phyloP scores from a whole-genome alignment of 345 rosid species.

The Populus tremula region DNA sequence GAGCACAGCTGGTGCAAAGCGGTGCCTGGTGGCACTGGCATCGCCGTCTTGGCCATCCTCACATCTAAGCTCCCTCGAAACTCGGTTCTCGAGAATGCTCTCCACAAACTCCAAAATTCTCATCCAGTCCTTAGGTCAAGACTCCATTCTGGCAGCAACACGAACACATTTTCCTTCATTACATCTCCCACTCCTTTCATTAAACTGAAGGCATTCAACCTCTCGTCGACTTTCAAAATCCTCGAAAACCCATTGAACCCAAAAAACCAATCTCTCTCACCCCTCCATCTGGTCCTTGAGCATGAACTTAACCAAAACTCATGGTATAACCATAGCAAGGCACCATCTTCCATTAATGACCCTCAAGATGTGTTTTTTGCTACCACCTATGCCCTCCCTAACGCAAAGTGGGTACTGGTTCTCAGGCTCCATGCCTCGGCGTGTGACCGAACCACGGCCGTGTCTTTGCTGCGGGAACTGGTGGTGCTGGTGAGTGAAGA shows the following conservation, averaged over 20 bases:
- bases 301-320: conserved; percentile 45
- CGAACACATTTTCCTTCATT: conserved; percentile 22
- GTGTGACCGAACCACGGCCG: conserved; percentile 40
- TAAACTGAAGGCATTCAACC: conserved; percentile 19
- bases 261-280: conserved; percentile 1
- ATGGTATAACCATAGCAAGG: conserved; percentile 7
- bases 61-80: conserved; percentile 6
- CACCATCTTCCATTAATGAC: not conserved
- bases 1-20: conserved; percentile 26
- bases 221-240: conserved; percentile 24
- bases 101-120: conserved; percentile 27
- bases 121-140: conserved; percentile 36
- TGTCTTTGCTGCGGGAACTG: conserved; percentile 33
- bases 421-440: conserved; percentile 32
- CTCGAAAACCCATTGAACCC: conserved; percentile 6
- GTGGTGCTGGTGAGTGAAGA: conserved; percentile 12
- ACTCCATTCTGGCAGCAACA: conserved; percentile 19
- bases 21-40: conserved; percentile 23
- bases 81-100: conserved; percentile 17
- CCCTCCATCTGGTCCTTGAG: conserved; percentile 38
- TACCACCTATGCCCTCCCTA: conserved; percentile 18
- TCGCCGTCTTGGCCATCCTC: conserved; percentile 26
- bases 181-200: conserved; percentile 29
- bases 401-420: conserved; percentile 23
- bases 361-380: conserved; percentile 24